A percentile compares a stretch with the other conserved stretches of the same genome.
These are phyloP conservation scores for Aspergillus awamori DNA, from an alignment of 2,329 filamentous ascomycete genomes.

Conservation along the genomic window DNA sequence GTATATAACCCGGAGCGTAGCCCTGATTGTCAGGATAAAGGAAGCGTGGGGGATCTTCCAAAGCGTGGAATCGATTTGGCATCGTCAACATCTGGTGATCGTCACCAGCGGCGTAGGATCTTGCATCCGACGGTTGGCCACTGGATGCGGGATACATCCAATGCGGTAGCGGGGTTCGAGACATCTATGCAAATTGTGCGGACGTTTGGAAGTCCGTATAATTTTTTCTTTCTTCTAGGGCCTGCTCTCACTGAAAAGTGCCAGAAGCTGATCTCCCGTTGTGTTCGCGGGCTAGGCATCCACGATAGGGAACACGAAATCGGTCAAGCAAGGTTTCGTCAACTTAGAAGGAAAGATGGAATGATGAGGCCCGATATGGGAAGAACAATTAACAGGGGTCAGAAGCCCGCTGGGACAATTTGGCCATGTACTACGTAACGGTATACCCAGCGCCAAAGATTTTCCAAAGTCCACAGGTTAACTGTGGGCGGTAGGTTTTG, in stretches of 20 bases:
- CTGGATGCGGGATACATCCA: constrained; percentile 31
- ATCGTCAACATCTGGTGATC: constrained; percentile 18
- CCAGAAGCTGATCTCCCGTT: not conserved
- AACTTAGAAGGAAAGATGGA: constrained; percentile 16
- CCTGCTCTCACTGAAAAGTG: not conserved
- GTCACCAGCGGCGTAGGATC: constrained; percentile 19
- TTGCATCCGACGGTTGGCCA: constrained; percentile 24
- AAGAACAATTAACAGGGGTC: constrained; percentile 16
- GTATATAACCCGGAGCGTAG: constrained; percentile 22
- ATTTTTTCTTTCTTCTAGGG: not conserved
- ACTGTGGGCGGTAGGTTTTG: not conserved
- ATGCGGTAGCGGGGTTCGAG: constrained; percentile 33
- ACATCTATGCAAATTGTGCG: constrained; percentile 32
- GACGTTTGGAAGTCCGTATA: constrained; percentile 5
- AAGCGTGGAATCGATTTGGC: constrained; percentile 21
- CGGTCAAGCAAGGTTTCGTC: constrained; percentile 12
- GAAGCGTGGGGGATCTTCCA: constrained; percentile 31
- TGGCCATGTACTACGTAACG: constrained; percentile 4
- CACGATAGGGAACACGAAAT: constrained; percentile 16
- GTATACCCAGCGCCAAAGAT: not conserved
- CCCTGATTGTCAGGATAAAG: constrained; percentile 22
- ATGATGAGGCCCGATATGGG: constrained; percentile 24
- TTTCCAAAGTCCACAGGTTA: not conserved
- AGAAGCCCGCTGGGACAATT: not conserved
- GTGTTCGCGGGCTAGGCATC: constrained; percentile 19